Percentiles rank a stretch among this genome's conserved stretches.
These are phyloP conservation scores for Ramalina peruviana DNA, from an alignment of 495 filamentous ascomycete genomes.

Conservation along the genomic window DNA sequence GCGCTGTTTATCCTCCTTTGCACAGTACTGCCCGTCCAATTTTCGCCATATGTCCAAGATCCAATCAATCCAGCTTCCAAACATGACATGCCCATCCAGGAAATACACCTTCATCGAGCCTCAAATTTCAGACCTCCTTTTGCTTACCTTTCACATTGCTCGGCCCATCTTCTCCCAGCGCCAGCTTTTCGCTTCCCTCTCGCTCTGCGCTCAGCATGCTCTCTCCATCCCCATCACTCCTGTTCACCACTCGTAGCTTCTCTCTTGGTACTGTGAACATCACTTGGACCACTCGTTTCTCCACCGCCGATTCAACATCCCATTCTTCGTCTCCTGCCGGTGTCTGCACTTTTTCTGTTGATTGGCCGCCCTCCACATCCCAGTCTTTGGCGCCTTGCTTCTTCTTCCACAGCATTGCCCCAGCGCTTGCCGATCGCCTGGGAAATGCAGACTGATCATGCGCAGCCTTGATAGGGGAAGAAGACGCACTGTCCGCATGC, in stretches of 20 bases:
- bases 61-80: background rate
- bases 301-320: conserved; percentile 77
- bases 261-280: conserved; percentile 89
- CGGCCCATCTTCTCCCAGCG: background rate
- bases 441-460: background rate
- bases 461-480: conserved; percentile 11
- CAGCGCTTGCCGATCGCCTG: conserved; percentile 43
- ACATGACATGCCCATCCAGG: background rate
- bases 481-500: conserved; percentile 9
- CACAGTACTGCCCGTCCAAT: background rate
- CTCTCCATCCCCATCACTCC: conserved; percentile 32
- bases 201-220: conserved; percentile 24
- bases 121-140: background rate
- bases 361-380: conserved; percentile 27
- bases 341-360: conserved; percentile 13
- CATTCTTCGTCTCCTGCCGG: conserved; percentile 53
- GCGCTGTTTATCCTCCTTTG: background rate
- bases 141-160: conserved; percentile 16
- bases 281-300: conserved; percentile 71
- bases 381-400: conserved; percentile 46
- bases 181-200: background rate
- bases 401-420: conserved; percentile 42
- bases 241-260: conserved; percentile 76
- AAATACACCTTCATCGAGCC: background rate
- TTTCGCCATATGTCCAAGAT: background rate